These are phyloP conservation scores for Linnemannia schmuckeri DNA, from an alignment of 192 early-diverging fungal genomes.

Conservation along the genomic window DNA sequence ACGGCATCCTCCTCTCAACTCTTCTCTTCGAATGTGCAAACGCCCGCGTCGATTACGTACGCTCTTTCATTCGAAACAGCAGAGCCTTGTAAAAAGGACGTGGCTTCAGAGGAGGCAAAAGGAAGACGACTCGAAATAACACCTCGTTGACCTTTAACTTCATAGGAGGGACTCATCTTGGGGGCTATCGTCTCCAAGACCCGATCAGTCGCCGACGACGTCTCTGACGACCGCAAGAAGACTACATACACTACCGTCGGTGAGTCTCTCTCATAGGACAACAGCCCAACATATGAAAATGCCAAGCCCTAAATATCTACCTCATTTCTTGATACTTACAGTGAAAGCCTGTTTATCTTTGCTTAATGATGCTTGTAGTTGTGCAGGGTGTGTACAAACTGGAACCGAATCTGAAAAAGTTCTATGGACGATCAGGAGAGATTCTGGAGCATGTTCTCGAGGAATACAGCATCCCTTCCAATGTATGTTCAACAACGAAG, in stretches of 20 bases:
- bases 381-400: conserved; percentile 50
- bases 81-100: not conserved
- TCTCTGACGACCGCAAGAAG: conserved; percentile 38
- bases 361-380: not conserved
- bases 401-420: conserved; percentile 46
- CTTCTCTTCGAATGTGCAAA: conserved; percentile 52
- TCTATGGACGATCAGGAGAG: conserved; percentile 44
- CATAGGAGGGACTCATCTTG: conserved; percentile 45
- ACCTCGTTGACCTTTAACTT: not conserved
- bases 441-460: conserved; percentile 33
- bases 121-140: not conserved
- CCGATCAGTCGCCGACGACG: conserved; percentile 42
- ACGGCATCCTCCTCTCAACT: conserved; percentile 48
- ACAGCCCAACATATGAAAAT: not conserved
- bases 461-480: conserved; percentile 42
- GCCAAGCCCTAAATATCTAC: not conserved
- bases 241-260: conserved; percentile 40
- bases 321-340: not conserved
- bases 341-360: too few species aligned
- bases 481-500: conserved; percentile 16
- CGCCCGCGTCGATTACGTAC: conserved; percentile 52
- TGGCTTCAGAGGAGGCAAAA: not conserved
- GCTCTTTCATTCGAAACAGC: not conserved
- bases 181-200: conserved; percentile 34
- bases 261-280: not conserved